A percentile compares a stretch with the other conserved stretches of the same genome.
phyloP scores from a whole-genome alignment of 2,329 filamentous ascomycete species.

The Colletotrichum acutatum region DNA sequence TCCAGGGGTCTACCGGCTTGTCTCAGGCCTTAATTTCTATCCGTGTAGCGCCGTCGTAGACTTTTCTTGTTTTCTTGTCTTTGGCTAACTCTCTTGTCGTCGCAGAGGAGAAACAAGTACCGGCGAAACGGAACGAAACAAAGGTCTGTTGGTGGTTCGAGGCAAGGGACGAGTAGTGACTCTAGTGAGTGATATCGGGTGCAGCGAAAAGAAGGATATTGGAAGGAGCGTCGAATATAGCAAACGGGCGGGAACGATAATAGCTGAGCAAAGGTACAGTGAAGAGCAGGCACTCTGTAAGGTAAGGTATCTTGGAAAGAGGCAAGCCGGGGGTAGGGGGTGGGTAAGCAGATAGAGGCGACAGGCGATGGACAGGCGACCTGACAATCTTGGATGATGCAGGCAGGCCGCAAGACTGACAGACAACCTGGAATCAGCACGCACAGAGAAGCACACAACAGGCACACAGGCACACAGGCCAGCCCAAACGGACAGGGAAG shows the following conservation, averaged over 20 bases:
- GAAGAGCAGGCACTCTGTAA: not conserved
- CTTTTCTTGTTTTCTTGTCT: too few relatives aligned
- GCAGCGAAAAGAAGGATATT: not conserved
- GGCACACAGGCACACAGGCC: not conserved
- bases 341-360: conserved; percentile 76
- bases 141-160: not conserved
- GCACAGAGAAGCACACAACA: not conserved
- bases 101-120: not conserved
- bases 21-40: not conserved
- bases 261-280: not conserved
- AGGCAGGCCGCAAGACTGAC: not conserved
- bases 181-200: not conserved
- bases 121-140: not conserved
- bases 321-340: not conserved
- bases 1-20: not conserved
- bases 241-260: conserved; percentile 10
- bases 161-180: not conserved
- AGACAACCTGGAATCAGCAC: not conserved
- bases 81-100: not conserved
- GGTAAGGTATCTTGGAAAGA: not conserved
- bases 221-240: not conserved
- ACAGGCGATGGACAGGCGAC: conserved; percentile 13
- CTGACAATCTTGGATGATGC: conserved; percentile 30
- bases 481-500: conserved; percentile 17
- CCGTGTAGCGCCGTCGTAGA: not conserved